phyloP scores from a whole-genome alignment of 1,284 basidiomycete species.

The Cutaneotrichosporon spelunceum region DNA sequence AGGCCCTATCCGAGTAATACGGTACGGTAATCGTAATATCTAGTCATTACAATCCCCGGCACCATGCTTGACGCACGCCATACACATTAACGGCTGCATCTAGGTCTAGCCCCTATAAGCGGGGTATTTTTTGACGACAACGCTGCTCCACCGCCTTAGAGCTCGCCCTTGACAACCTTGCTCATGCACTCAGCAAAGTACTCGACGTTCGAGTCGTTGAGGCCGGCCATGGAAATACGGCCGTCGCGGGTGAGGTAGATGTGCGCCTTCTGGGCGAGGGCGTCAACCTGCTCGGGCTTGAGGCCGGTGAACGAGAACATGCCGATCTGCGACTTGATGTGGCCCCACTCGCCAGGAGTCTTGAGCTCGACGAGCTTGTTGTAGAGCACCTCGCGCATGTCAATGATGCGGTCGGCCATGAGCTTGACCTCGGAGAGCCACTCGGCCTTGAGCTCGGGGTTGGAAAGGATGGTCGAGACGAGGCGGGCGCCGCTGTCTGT shows the following conservation, averaged over 20 bases:
- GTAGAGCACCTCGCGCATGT: slow-evolving; percentile 85
- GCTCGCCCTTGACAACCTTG: slow-evolving; percentile 71
- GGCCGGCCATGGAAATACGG: slow-evolving; percentile 92
- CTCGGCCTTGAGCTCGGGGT: slow-evolving; percentile 71
- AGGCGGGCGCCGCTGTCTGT: slow-evolving; percentile 71
- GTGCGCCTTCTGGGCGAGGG: slow-evolving; percentile 84
- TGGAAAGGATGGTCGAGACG: slow-evolving; percentile 75
- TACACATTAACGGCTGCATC: slow-evolving; percentile 1
- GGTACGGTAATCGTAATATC: no score
- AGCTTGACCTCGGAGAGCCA: slow-evolving; percentile 87
- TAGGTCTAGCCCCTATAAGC: slow-evolving; percentile 1
- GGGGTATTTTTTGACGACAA: slow-evolving; percentile 1
- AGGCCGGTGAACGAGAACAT: slow-evolving; percentile 78
- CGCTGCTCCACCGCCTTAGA: slow-evolving; percentile 7
- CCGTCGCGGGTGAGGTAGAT: slow-evolving; percentile 72
- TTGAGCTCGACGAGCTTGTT: slow-evolving; percentile 73
- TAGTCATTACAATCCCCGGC: not conserved
- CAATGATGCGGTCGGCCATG: slow-evolving; percentile 96
- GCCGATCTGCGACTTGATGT: slow-evolving; percentile 92
- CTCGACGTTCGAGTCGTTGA: slow-evolving; percentile 81
- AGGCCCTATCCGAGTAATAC: not conserved
- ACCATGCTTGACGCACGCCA: not conserved
- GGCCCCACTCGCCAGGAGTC: slow-evolving; percentile 92
- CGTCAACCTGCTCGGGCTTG: slow-evolving; percentile 72
- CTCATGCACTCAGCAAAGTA: slow-evolving; percentile 84